These are phyloP conservation scores for Camelina laxa DNA, from an alignment of 345 rosid species.

Conservation along the genomic window DNA sequence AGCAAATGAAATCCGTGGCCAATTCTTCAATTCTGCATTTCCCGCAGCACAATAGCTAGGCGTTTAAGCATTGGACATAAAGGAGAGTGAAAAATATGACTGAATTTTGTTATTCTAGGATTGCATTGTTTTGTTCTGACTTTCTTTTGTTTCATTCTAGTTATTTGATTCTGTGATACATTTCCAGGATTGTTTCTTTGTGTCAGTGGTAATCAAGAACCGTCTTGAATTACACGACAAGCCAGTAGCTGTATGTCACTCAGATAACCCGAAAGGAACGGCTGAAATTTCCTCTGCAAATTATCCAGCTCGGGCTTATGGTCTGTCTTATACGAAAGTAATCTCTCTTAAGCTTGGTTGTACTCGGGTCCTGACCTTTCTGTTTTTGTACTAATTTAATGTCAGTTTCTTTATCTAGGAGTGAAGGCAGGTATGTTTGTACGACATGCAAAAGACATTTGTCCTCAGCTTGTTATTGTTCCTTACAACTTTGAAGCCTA, in stretches of 20 bases:
- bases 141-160: constrained; percentile 18
- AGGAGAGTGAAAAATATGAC: constrained; percentile 17
- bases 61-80: not conserved
- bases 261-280: constrained; percentile 90
- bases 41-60: not conserved
- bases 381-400: constrained; percentile 25
- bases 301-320: constrained; percentile 89
- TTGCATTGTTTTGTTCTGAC: not conserved
- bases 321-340: constrained; percentile 52
- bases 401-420: constrained; percentile 51
- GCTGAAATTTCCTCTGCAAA: constrained; percentile 99
- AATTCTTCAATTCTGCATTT: not conserved
- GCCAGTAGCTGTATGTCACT: constrained; percentile 94
- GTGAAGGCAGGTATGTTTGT: constrained; percentile 94
- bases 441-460: constrained; percentile 84
- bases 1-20: constrained; percentile 11
- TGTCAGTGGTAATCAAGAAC: constrained; percentile 82
- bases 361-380: not conserved
- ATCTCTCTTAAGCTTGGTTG: constrained; percentile 34
- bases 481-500: constrained; percentile 95
- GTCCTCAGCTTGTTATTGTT: constrained; percentile 79
- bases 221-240: constrained; percentile 70
- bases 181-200: constrained; percentile 93
- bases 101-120: constrained; percentile 22
- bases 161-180: constrained; percentile 37